These are phyloP conservation scores for Trypethelium eluteriae DNA, from an alignment of 495 filamentous ascomycete species.

Conservation along the genomic window DNA sequence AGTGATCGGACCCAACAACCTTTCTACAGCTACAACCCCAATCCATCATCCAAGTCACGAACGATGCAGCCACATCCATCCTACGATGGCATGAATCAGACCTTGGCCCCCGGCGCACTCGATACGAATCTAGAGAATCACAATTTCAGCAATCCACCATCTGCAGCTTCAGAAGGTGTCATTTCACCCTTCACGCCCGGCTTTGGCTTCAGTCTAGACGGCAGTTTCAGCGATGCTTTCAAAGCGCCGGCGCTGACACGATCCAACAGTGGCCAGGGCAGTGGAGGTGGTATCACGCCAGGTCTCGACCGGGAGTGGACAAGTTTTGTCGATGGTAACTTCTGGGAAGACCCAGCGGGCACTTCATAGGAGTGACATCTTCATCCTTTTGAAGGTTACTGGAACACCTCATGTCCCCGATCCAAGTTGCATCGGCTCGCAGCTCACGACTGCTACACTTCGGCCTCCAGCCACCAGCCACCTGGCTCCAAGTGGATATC, in stretches of 20 bases:
- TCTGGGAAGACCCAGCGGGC: conserved; percentile 10
- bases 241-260: conserved; percentile 5
- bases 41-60: conserved; percentile 18
- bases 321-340: conserved; percentile 15
- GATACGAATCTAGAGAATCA: conserved; percentile 18
- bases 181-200: conserved; percentile 13
- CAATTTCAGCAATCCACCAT: conserved; percentile 12
- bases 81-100: conserved; percentile 24
- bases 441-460: background rate
- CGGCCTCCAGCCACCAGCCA: background rate
- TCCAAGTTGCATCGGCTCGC: background rate
- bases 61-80: conserved; percentile 11
- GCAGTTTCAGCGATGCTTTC: conserved; percentile 5
- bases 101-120: conserved; percentile 15
- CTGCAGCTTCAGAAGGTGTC: conserved; percentile 13
- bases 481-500: too few species aligned
- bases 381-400: background rate
- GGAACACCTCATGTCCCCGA: background rate
- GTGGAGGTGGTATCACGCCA: conserved; percentile 12
- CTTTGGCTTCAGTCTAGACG: background rate
- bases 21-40: conserved; percentile 38
- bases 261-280: conserved; percentile 11
- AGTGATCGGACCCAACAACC: conserved; percentile 31
- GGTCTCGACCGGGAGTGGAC: conserved; percentile 6
- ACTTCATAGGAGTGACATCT: background rate